Evolutionary conservation across 345 rosid species (phyloP).

Genomic region (Gossypioides kirkii): DNA sequence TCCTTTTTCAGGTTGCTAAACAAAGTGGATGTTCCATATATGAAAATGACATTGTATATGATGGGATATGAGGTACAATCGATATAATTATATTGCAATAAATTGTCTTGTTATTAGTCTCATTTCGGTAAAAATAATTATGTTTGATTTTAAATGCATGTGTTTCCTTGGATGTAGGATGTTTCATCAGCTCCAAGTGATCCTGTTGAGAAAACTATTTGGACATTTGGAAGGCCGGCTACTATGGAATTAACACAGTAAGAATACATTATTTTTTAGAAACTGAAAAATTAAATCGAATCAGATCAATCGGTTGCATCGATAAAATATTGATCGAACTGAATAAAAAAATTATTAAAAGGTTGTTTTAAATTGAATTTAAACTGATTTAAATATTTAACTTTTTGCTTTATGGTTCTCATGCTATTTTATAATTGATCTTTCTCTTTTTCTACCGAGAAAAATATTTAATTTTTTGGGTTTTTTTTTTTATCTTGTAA

Average conservation of each 20-base stretch:
- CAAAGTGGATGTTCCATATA: conserved; percentile 84
- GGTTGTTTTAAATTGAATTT: too few relatives aligned
- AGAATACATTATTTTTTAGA: conserved; percentile 15
- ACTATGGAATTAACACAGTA: conserved; percentile 91
- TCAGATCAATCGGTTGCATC: fast-evolving
- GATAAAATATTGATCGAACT: too few relatives aligned
- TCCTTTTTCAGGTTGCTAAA: conserved; percentile 54
- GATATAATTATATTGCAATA: not conserved
- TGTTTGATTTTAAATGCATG: not conserved
- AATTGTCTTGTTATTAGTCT: too few relatives aligned
- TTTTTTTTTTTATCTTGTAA: too few relatives aligned
- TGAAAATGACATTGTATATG: conserved; percentile 87
- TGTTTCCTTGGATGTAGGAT: conserved; percentile 40
- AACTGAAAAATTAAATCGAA: too few relatives aligned
- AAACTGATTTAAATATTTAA: too few relatives aligned
- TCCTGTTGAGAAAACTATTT: conserved; percentile 72
- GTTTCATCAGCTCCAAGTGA: conserved; percentile 63
- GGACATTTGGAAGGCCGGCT: conserved; percentile 76
- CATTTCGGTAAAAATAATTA: not conserved
- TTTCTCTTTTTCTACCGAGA: too few relatives aligned
- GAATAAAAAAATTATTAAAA: too few relatives aligned
- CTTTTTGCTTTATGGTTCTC: too few relatives aligned
- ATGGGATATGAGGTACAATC: conserved; percentile 85
- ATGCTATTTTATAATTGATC: too few relatives aligned
- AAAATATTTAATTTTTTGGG: fast-evolving